phyloP scores from a whole-genome alignment of 768 basidiomycete species.

The Pisolithus tinctorius region DNA sequence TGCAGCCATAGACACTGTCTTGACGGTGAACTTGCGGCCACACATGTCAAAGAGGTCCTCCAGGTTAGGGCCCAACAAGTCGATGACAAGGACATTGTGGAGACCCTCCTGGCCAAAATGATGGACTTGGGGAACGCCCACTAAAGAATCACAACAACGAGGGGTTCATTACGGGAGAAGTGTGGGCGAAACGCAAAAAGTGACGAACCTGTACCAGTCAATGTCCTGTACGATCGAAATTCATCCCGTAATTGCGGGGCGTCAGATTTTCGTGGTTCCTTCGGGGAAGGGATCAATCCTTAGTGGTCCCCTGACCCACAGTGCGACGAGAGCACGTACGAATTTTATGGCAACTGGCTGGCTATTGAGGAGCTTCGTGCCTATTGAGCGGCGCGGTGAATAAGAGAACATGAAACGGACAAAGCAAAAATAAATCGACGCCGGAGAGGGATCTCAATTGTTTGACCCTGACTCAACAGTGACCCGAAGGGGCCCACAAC shows the following conservation, averaged over 20 bases:
- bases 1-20: conserved; percentile 98
- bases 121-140: conserved; percentile 95
- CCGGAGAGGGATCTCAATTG: background rate
- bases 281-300: conserved; percentile 10
- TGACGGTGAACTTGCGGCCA: conserved; percentile 93
- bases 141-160: conserved; percentile 34
- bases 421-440: background rate
- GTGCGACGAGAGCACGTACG: conserved; percentile 41
- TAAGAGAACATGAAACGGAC: background rate
- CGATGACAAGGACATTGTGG: conserved; percentile 92
- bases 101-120: conserved; percentile 98
- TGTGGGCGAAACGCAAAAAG: conserved; percentile 8
- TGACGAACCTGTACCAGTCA: conserved; percentile 79
- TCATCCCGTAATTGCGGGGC: conserved; percentile 97
- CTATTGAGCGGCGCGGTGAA: conserved; percentile 33
- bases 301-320: conserved; percentile 6
- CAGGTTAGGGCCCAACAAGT: conserved; percentile 93
- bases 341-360: conserved; percentile 97
- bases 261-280: conserved; percentile 96
- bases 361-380: conserved; percentile 77
- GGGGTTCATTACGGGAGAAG: background rate
- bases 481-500: too few species aligned
- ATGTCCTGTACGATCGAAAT: conserved; percentile 93
- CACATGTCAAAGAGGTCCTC: conserved; percentile 99
- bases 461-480: too few species aligned